Conservation (phyloP, 805 yeast genomes). For the Candida alai region DNA sequence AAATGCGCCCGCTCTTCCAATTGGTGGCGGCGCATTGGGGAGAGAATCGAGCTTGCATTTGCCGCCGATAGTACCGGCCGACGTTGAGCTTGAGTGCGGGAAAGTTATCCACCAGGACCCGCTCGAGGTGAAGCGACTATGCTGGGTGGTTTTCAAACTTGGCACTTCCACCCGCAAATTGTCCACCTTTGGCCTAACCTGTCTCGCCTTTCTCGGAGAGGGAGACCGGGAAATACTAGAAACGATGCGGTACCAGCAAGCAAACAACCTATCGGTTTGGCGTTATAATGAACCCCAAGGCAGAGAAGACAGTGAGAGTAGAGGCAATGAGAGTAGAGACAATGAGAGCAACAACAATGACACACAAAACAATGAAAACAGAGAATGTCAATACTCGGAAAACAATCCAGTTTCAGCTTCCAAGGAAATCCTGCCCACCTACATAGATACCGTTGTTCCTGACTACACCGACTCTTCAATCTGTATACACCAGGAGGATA, state of each 20-base stretch:
- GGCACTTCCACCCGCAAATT: slow-evolving; percentile 19
- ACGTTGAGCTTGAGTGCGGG: slow-evolving; percentile 4
- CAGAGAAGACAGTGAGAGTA: not conserved
- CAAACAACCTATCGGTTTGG: not conserved
- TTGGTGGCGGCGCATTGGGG: not conserved
- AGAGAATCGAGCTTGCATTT: slow-evolving; percentile 3
- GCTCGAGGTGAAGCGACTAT: slow-evolving; percentile 13
- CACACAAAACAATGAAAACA: no score
- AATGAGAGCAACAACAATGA: not conserved
- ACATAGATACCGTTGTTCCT: no score
- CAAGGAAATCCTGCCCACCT: no score
- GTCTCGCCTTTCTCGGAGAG: slow-evolving; percentile 15
- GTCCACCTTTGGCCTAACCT: slow-evolving; percentile 17
- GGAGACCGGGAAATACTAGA: slow-evolving; percentile 9
- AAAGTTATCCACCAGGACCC: slow-evolving; percentile 13
- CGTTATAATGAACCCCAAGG: not conserved
- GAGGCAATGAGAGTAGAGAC: slow-evolving; percentile 1
- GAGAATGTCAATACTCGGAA: no score
- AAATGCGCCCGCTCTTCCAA: not conserved
- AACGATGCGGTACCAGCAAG: not conserved
- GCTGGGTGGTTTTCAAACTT: slow-evolving; percentile 16
- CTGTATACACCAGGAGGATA: no score
- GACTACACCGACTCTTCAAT: no score
- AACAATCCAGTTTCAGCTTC: no score
- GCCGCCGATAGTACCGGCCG: slow-evolving; percentile 3